Evolutionary conservation across 176 grass and related monocot genomes (phyloP).

Genomic region (Luzula sylvatica): DNA sequence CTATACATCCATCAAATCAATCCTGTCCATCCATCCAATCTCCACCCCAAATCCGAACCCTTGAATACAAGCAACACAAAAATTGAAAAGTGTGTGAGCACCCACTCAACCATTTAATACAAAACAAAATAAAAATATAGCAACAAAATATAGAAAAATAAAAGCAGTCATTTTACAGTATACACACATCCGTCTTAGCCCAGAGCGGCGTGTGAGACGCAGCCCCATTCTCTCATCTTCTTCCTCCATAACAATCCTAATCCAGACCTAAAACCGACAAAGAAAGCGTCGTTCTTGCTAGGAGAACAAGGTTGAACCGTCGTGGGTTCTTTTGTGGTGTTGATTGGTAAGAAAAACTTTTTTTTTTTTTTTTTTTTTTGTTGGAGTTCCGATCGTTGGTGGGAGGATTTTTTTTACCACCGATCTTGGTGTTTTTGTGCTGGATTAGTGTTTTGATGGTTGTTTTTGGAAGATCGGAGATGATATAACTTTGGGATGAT

Average conservation of each 20-base stretch:
- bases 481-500: neutral
- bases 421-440: neutral
- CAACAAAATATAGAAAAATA: neutral
- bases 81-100: constrained; percentile 15
- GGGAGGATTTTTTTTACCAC: constrained; percentile 2
- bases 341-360: neutral
- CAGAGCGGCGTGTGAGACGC: constrained; percentile 25
- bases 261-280: neutral
- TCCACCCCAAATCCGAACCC: neutral
- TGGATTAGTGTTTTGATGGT: neutral
- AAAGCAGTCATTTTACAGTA: neutral
- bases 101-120: constrained; percentile 10
- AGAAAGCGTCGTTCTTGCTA: too few relatives aligned
- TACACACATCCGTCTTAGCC: constrained; percentile 18
- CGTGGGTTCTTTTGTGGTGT: neutral
- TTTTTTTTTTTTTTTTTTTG: neutral
- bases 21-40: neutral
- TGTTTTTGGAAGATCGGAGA: constrained; percentile 12
- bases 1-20: neutral
- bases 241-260: constrained; percentile 5
- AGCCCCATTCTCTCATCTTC: constrained; percentile 19
- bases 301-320: neutral
- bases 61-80: constrained; percentile 10
- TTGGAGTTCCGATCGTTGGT: neutral
- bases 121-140: neutral